Conservation (phyloP, 768 basidiomycete species). For the Dentipellis sp. region DNA sequence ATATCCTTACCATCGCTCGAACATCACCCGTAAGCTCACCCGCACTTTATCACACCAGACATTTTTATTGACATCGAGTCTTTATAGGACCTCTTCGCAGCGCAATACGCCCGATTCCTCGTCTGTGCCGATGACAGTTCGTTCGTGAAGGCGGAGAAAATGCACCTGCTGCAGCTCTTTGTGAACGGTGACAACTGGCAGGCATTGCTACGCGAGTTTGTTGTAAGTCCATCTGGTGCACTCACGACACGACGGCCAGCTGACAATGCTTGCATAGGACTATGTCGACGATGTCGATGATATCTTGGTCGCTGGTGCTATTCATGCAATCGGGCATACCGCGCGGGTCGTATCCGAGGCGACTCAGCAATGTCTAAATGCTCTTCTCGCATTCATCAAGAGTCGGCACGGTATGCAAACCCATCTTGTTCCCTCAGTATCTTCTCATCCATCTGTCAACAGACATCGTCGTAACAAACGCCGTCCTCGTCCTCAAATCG, state of each 20-base stretch:
- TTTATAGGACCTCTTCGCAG: slow-evolving; percentile 50
- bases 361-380: slow-evolving; percentile 60
- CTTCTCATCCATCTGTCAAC: neutral
- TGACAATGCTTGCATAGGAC: slow-evolving; percentile 38
- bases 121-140: slow-evolving; percentile 58
- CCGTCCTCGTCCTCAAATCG: slow-evolving; percentile 78
- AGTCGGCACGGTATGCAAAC: slow-evolving; percentile 46
- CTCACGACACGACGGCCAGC: neutral
- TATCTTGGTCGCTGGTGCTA: slow-evolving; percentile 57
- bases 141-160: slow-evolving; percentile 65
- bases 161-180: slow-evolving; percentile 61
- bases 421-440: neutral
- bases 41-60: too few relatives aligned
- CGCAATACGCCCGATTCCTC: slow-evolving; percentile 58
- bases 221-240: slow-evolving; percentile 39
- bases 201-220: slow-evolving; percentile 71
- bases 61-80: neutral
- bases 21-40: slow-evolving; percentile 48
- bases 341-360: slow-evolving; percentile 62
- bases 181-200: slow-evolving; percentile 59
- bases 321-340: slow-evolving; percentile 71
- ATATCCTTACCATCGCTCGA: slow-evolving; percentile 57
- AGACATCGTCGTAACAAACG: slow-evolving; percentile 74
- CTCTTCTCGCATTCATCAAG: slow-evolving; percentile 74
- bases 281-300: slow-evolving; percentile 77